Percentiles rank a stretch among this genome's conserved stretches.
Conservation (phyloP, 2,329 filamentous ascomycete species). For the Fusarium coffeatum region DNA sequence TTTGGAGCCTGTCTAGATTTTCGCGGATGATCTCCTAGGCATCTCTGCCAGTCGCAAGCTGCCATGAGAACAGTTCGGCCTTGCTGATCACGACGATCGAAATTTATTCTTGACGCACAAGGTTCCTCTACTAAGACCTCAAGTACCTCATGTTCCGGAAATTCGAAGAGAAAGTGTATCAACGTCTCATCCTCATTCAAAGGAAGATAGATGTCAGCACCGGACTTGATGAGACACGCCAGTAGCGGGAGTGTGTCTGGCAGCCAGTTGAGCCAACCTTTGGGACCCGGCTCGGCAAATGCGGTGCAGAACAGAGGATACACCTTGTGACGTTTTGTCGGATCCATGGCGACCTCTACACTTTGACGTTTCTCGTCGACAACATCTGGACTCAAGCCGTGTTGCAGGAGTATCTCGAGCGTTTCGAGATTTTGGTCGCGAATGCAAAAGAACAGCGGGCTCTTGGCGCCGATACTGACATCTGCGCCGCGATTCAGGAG, state of each 20-base stretch:
- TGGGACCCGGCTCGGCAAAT: background rate
- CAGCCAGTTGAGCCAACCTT: background rate
- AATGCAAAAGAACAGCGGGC: constrained; percentile 32
- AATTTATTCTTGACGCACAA: constrained; percentile 33
- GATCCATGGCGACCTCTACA: background rate
- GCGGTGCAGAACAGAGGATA: constrained; percentile 28
- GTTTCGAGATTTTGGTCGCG: constrained; percentile 4
- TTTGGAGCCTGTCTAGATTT: background rate
- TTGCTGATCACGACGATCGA: constrained; percentile 31
- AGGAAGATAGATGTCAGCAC: constrained; percentile 33
- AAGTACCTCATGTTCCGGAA: background rate
- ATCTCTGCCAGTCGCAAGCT: constrained; percentile 20
- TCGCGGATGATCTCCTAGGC: background rate
- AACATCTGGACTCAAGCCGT: constrained; percentile 20
- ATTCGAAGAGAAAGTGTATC: constrained; percentile 33
- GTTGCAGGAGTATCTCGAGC: constrained; percentile 28
- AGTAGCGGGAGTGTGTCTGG: constrained; percentile 8
- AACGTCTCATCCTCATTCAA: constrained; percentile 36
- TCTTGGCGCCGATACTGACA: background rate
- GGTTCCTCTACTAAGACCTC: constrained; percentile 24
- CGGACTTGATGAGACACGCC: constrained; percentile 9
- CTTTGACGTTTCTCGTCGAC: constrained; percentile 3
- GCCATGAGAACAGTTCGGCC: constrained; percentile 39
- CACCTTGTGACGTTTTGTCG: background rate
- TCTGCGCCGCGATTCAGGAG: constrained; percentile 29